phyloP scores from a whole-genome alignment of 2,329 filamentous ascomycete genomes.

The Cladosporium sp. region DNA sequence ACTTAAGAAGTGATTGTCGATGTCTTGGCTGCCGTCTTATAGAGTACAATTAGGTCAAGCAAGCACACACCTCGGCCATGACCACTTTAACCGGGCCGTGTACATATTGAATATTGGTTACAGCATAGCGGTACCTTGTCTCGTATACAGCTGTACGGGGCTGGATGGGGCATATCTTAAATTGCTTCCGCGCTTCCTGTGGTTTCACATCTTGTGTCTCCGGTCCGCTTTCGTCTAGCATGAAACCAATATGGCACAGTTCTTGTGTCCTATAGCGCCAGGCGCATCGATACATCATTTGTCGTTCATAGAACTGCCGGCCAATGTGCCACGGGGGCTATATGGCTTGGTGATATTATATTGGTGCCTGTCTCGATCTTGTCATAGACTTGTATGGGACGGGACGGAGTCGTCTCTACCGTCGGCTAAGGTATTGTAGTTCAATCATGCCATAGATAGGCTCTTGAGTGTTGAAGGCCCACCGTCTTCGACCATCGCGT shows the following conservation, averaged over 20 bases:
- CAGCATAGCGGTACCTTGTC: slow-evolving; percentile 4
- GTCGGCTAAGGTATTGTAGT: not conserved
- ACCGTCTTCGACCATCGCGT: not conserved
- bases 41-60: not conserved
- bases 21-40: slow-evolving; percentile 1
- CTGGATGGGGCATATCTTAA: not conserved
- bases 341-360: not conserved
- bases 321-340: not conserved
- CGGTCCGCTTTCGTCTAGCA: slow-evolving; percentile 1
- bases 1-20: not conserved
- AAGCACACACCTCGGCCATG: not conserved
- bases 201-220: not conserved
- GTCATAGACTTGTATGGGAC: not conserved
- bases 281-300: not conserved
- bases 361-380: not conserved
- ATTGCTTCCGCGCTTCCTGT: slow-evolving; percentile 6
- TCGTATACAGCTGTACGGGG: slow-evolving; percentile 14
- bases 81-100: slow-evolving; percentile 6
- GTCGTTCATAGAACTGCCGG: not conserved
- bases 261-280: not conserved
- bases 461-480: not conserved
- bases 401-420: not conserved
- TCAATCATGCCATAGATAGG: not conserved
- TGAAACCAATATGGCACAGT: not conserved
- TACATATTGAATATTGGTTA: not conserved